Percentiles rank a stretch among this genome's conserved stretches.
phyloP scores from a whole-genome alignment of 1,284 basidiomycete genomes.

The Ustilago nuda region DNA sequence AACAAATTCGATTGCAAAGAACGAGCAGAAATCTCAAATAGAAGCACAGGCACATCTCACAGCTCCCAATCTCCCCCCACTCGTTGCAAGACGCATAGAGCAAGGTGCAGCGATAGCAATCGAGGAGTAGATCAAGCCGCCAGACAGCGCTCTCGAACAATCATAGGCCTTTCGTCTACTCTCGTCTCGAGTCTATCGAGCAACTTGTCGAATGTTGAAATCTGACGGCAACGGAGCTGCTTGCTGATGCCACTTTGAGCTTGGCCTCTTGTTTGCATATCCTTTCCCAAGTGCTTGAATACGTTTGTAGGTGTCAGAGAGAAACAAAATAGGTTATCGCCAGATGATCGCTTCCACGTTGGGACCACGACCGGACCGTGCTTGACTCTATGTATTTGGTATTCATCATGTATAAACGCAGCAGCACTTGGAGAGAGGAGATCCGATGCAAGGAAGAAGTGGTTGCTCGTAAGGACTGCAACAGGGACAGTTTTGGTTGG shows the following conservation, averaged over 20 bases:
- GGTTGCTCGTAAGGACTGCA: neutral
- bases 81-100: neutral
- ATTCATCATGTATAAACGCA: constrained; percentile 39
- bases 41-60: neutral
- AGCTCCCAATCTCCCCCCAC: neutral
- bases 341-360: constrained; percentile 54
- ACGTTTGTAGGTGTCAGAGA: constrained; percentile 23
- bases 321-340: constrained; percentile 50
- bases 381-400: constrained; percentile 58
- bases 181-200: neutral
- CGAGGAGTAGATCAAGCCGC: neutral
- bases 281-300: neutral
- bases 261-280: neutral
- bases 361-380: constrained; percentile 53
- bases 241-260: neutral
- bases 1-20: neutral
- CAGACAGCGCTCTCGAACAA: neutral
- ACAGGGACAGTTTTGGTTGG: neutral
- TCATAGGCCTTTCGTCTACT: too few relatives aligned
- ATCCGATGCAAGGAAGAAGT: neutral
- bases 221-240: neutral
- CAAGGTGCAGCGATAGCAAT: neutral
- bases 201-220: neutral
- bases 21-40: neutral
- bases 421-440: neutral